Conservation (phyloP, 345 rosid genomes). For the Sonneratia caseolaris region DNA sequence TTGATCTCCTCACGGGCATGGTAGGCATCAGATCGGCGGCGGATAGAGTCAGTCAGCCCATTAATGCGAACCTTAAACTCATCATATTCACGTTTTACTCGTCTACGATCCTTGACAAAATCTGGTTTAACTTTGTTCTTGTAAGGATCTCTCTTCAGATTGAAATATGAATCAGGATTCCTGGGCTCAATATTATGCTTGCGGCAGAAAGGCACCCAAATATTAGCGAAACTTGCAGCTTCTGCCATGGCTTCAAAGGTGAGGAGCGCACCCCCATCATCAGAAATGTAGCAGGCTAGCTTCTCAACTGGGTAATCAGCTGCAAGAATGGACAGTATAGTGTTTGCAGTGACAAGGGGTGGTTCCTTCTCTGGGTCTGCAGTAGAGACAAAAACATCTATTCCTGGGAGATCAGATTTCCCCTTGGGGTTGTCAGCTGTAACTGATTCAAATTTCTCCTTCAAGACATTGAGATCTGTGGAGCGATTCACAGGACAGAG, state of each 20-base stretch:
- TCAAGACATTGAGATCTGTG: conserved; percentile 82
- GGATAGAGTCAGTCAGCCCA: conserved; percentile 87
- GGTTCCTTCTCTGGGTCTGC: conserved; percentile 99
- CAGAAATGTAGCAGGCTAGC: conserved; percentile 96
- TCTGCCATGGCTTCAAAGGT: conserved; percentile 99
- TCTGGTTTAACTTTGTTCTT: conserved; percentile 81
- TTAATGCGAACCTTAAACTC: conserved; percentile 95
- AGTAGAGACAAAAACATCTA: conserved; percentile 88
- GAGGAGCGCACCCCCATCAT: conserved; percentile 95
- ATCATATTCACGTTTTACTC: conserved; percentile 92
- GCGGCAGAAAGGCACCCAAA: conserved; percentile 96
- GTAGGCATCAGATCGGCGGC: conserved; percentile 92
- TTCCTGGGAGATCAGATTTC: conserved; percentile 92
- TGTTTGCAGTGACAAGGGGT: conserved; percentile 94
- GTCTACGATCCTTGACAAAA: conserved; percentile 88
- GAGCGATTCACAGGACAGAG: conserved; percentile 80
- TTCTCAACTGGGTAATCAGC: conserved; percentile 92
- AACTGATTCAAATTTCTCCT: conserved; percentile 91
- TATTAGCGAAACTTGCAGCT: conserved; percentile 94
- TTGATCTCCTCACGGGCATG: conserved; percentile 94
- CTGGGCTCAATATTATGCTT: conserved; percentile 90
- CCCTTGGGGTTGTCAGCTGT: conserved; percentile 64
- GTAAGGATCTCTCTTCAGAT: conserved; percentile 89
- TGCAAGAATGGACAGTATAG: conserved; percentile 92
- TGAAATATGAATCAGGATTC: conserved; percentile 92